phyloP scores from a whole-genome alignment of 495 filamentous ascomycete genomes.

The Podospora didyma region DNA sequence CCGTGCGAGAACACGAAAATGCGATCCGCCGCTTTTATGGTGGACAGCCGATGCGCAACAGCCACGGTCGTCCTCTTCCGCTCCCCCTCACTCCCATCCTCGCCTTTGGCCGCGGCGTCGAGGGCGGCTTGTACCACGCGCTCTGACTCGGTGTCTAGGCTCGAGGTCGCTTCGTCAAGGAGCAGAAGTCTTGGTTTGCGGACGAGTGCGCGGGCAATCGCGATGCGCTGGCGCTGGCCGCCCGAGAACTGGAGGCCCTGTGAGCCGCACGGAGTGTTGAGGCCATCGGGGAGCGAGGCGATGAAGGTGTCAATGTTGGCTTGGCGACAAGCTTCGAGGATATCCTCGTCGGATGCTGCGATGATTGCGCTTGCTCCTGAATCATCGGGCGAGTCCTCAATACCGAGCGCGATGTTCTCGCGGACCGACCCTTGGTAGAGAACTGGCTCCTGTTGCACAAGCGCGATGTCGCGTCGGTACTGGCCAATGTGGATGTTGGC shows the following conservation, averaged over 20 bases:
- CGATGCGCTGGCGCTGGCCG: slow-evolving; percentile 71
- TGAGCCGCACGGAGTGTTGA: slow-evolving; percentile 54
- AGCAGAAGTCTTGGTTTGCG: slow-evolving; percentile 65
- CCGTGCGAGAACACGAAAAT: slow-evolving; percentile 50
- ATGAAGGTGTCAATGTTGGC: slow-evolving; percentile 63
- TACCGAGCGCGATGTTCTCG: slow-evolving; percentile 54
- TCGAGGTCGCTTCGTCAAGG: slow-evolving; percentile 74
- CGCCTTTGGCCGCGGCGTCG: slow-evolving; percentile 51
- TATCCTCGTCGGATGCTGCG: slow-evolving; percentile 31
- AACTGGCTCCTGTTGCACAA: slow-evolving; percentile 30
- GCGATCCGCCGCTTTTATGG: slow-evolving; percentile 49
- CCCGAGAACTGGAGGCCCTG: slow-evolving; percentile 64
- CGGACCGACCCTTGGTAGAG: slow-evolving; percentile 52
- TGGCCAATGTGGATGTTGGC: slow-evolving; percentile 24
- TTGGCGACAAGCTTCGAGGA: slow-evolving; percentile 52
- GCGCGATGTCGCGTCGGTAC: slow-evolving; percentile 39
- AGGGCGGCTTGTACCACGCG: slow-evolving; percentile 65
- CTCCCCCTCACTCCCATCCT: slow-evolving; percentile 14
- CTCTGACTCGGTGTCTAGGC: slow-evolving; percentile 72
- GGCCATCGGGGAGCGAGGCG: slow-evolving; percentile 52
- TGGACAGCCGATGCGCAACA: slow-evolving; percentile 60
- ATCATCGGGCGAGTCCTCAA: slow-evolving; percentile 13
- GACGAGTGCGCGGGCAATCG: slow-evolving; percentile 71
- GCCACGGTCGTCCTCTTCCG: slow-evolving; percentile 60
- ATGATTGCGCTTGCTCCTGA: slow-evolving; percentile 7